A percentile compares a stretch with the other conserved stretches of the same genome.
These are phyloP conservation scores for Grigorovia jiainica DNA, from an alignment of 805 yeast genomes.

Conservation along the genomic window DNA sequence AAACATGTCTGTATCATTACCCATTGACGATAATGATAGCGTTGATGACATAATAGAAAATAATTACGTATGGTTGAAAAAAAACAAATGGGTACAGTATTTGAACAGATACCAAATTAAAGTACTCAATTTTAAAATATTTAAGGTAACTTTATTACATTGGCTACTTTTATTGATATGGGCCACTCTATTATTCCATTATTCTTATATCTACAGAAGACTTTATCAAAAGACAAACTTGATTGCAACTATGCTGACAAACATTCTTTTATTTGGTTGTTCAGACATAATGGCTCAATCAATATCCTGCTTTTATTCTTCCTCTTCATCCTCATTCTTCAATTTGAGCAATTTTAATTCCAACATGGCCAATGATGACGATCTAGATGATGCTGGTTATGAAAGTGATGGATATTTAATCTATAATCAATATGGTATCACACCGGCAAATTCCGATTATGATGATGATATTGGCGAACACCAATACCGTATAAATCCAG, in stretches of 20 bases:
- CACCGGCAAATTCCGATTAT: slow-evolving; percentile 6
- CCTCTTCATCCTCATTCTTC: neutral
- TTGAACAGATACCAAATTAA: neutral
- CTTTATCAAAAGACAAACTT: slow-evolving; percentile 57
- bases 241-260: slow-evolving; percentile 72
- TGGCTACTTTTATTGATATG: slow-evolving; percentile 42
- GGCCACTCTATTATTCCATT: slow-evolving; percentile 39
- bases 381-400: slow-evolving; percentile 7
- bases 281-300: slow-evolving; percentile 88
- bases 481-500: neutral
- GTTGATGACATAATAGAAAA: neutral
- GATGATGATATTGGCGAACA: slow-evolving; percentile 1
- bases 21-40: too few species aligned
- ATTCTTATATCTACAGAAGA: slow-evolving; percentile 49
- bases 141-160: slow-evolving; percentile 48
- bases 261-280: slow-evolving; percentile 74
- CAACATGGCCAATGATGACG: slow-evolving; percentile 3
- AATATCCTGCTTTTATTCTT: slow-evolving; percentile 32
- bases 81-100: neutral
- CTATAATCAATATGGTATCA: slow-evolving; percentile 22
- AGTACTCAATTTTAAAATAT: slow-evolving; percentile 13
- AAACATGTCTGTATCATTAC: too few species aligned
- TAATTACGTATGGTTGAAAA: neutral
- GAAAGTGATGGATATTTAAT: slow-evolving; percentile 20
- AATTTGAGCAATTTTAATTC: neutral